Conservation (phyloP, 2,329 filamentous ascomycete species). For the Fusarium mangiferae region DNA sequence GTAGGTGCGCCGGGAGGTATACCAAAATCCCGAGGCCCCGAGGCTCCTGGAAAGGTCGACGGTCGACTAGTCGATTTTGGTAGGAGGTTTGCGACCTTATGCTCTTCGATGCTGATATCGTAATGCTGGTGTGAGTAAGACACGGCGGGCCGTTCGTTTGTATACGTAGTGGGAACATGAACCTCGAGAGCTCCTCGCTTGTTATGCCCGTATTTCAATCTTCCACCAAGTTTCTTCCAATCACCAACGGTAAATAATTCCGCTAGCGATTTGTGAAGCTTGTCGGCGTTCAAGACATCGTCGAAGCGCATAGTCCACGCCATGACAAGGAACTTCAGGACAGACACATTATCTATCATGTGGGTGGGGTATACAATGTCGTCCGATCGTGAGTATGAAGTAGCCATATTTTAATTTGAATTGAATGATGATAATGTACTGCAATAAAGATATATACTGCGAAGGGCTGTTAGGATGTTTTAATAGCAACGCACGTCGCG, state of each 20-base stretch:
- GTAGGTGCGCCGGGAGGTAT: accelerated
- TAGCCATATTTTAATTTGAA: background rate
- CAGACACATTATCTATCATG: background rate
- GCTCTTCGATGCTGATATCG: background rate
- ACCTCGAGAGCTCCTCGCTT: background rate
- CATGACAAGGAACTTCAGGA: background rate
- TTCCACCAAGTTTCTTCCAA: background rate
- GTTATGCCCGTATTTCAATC: background rate
- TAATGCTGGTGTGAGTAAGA: background rate
- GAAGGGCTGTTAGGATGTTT: background rate
- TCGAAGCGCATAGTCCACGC: background rate
- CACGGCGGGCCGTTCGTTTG: background rate
- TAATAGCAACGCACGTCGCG: accelerated
- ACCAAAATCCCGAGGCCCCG: background rate
- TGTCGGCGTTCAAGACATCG: background rate
- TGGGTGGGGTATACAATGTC: background rate
- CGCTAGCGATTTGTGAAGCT: background rate
- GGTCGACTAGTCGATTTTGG: accelerated
- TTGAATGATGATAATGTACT: background rate
- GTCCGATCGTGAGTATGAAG: accelerated
- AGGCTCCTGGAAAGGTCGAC: background rate
- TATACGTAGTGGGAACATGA: background rate
- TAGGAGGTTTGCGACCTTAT: accelerated
- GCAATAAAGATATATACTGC: background rate
- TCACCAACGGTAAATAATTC: background rate